phyloP scores from a whole-genome alignment of 1,284 basidiomycete genomes.

The Lignosus rhinocerotis region DNA sequence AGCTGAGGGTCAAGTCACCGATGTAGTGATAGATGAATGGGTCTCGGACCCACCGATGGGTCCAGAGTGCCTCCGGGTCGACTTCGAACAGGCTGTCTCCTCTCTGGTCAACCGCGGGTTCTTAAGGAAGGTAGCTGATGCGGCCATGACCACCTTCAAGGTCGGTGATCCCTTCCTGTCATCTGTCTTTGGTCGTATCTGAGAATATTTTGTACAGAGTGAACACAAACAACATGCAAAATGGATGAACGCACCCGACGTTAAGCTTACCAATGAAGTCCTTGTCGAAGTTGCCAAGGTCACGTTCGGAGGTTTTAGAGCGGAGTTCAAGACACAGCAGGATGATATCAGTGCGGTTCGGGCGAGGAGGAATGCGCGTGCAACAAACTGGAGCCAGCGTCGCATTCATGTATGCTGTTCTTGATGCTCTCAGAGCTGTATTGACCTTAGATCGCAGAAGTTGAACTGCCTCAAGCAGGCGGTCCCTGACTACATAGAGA shows the following conservation, averaged over 20 bases:
- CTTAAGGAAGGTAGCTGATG: too few relatives aligned
- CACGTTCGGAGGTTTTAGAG: conserved; percentile 7
- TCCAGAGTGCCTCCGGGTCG: too few relatives aligned
- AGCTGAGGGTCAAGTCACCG: too few relatives aligned
- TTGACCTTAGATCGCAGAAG: neutral
- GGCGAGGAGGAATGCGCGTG: neutral
- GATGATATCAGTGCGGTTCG: neutral
- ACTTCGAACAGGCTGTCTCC: too few relatives aligned
- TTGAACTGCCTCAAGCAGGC: neutral
- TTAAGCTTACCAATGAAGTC: conserved; percentile 1
- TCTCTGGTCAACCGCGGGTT: too few relatives aligned
- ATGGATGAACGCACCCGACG: conserved; percentile 6
- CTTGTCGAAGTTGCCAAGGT: conserved; percentile 2
- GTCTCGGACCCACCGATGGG: too few relatives aligned
- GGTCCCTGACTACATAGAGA: neutral
- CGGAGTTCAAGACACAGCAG: neutral
- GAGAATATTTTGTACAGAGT: neutral
- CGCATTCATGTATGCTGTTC: neutral
- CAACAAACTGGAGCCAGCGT: neutral
- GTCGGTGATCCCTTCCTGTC: neutral
- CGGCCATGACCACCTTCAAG: too few relatives aligned
- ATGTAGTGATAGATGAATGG: too few relatives aligned
- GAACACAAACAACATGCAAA: neutral
- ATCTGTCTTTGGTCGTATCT: neutral
- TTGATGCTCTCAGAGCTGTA: too few relatives aligned